These are phyloP conservation scores for Coemansia sp. DNA, from an alignment of 192 early-diverging fungal genomes.

Conservation along the genomic window DNA sequence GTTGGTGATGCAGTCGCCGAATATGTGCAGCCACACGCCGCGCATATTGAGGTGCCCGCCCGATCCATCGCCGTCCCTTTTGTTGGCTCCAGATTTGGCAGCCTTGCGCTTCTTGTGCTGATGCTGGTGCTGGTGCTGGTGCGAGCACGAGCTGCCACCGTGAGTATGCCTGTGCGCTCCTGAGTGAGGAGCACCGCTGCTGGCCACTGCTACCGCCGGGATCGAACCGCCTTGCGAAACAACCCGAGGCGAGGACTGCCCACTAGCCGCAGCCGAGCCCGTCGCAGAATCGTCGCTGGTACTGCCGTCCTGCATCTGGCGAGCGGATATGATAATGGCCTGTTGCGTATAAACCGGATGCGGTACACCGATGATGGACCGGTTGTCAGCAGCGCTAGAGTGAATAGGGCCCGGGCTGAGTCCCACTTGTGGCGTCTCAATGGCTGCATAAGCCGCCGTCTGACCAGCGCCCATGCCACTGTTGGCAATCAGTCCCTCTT, in stretches of 20 bases:
- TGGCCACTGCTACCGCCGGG: constrained; percentile 14
- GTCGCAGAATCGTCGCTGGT: constrained; percentile 13
- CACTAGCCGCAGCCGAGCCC: constrained; percentile 14
- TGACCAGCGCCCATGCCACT: not conserved
- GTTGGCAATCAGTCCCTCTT: constrained; percentile 30
- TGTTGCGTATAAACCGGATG: constrained; percentile 60
- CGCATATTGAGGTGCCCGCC: constrained; percentile 67
- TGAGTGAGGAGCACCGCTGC: constrained; percentile 1
- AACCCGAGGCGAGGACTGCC: constrained; percentile 19
- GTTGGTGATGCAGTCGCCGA: constrained; percentile 88
- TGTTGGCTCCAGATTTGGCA: constrained; percentile 21
- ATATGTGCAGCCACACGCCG: constrained; percentile 86
- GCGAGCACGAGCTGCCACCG: constrained; percentile 8
- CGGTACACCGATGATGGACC: constrained; percentile 56
- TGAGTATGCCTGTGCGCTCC: constrained; percentile 3
- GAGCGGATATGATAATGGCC: constrained; percentile 56
- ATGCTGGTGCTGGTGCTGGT: constrained; percentile 21
- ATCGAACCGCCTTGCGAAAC: not conserved
- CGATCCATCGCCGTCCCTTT: constrained; percentile 11
- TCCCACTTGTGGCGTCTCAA: constrained; percentile 11
- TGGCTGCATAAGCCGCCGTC: constrained; percentile 22
- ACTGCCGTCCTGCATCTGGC: constrained; percentile 33
- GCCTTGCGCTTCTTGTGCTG: constrained; percentile 24
- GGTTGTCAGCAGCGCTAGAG: constrained; percentile 43
- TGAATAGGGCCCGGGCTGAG: constrained; percentile 14